Base-by-base conservation (phyloP, 2,329 filamentous ascomycete species). In the Penicillium sp. region DNA sequence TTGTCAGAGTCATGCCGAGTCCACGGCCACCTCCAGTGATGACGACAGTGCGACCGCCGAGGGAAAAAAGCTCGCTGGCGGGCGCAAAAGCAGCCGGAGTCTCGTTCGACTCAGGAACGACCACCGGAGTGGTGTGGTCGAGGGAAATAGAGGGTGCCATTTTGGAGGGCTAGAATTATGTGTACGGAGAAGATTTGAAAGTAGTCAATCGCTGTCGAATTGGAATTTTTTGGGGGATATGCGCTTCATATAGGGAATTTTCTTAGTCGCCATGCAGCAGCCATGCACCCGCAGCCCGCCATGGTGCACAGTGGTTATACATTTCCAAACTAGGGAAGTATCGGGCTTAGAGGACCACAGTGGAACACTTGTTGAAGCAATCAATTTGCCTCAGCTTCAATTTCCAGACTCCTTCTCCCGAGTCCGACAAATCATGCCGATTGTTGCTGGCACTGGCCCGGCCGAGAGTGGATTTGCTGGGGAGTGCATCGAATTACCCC, bases 21-120 rank as follows among this genome's bases (percentile, higher is more conserved):
- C 80, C 79, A 13, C 78, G 75, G 7, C 74, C 79, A 34, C 76
- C 80, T 6, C 80, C 80, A 1, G 80, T 82, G 34, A 83, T 79
- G 7, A 65, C 65, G 37, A 67, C 60, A 9, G 68, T 72, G 54
- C 69, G 71, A 34, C 70, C 70, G 34, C 68, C 64, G 8, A 81
- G 74, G 4, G 78, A 79, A 60, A 81, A 79, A 27, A 78, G 71
- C 27, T 60, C 48, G 62, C 64, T 54, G 10, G 60, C 55, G 29
- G 56, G 33, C 2, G 60, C 57, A 30, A 59, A 54, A 7, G 55
- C 54, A 13, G 70, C 58, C 5, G 70, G 65, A 8, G 70, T 68
- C 39, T 68, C 63, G 27, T 56, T 61, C 1, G 67, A 66, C 41
- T 72, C 67, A 7, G 70, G 68, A 29, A 67, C 49, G 46, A 52